Conservation (phyloP, 139 green algal genomes). For the Picochlorum sp. region DNA sequence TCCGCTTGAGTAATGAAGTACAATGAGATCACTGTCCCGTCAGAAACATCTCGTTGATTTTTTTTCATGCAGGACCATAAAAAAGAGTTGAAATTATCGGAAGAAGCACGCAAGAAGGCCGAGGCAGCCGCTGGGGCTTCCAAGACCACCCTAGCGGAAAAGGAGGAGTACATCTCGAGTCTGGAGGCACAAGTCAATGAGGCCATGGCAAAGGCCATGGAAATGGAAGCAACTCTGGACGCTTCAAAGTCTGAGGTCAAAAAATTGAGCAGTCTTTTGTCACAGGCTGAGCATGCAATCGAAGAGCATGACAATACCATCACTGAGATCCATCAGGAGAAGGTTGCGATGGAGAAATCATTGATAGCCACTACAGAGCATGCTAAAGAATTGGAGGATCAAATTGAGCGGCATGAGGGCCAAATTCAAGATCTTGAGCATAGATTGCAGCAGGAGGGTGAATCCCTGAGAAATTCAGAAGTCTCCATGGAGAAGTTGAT, state of each 20-base stretch:
- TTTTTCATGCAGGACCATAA: conserved; percentile 29
- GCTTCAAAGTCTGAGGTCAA: not conserved
- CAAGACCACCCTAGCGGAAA: conserved; percentile 26
- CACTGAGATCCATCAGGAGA: no score
- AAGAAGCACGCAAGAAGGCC: conserved; percentile 33
- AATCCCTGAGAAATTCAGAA: no score
- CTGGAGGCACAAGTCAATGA: conserved; percentile 23
- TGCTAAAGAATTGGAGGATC: no score
- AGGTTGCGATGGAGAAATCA: no score
- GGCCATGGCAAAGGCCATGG: not conserved
- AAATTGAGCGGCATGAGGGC: no score
- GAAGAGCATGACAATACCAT: not conserved
- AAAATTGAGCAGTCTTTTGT: conserved; percentile 2
- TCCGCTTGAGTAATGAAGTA: no score
- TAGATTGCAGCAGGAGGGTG: no score
- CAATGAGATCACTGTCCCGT: not conserved
- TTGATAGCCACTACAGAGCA: no score
- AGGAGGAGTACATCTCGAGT: conserved; percentile 4
- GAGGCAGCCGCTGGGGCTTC: conserved; percentile 27
- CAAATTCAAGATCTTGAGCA: no score
- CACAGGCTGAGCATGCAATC: not conserved
- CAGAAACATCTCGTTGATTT: conserved; percentile 3
- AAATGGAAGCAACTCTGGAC: conserved; percentile 1
- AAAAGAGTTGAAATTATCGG: conserved; percentile 20
- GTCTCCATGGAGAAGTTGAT: no score